A percentile compares a stretch with the other conserved stretches of the same genome.
These are phyloP conservation scores for Scolecobasidium constrictum DNA, from an alignment of 2,329 filamentous ascomycete genomes.

Conservation along the genomic window DNA sequence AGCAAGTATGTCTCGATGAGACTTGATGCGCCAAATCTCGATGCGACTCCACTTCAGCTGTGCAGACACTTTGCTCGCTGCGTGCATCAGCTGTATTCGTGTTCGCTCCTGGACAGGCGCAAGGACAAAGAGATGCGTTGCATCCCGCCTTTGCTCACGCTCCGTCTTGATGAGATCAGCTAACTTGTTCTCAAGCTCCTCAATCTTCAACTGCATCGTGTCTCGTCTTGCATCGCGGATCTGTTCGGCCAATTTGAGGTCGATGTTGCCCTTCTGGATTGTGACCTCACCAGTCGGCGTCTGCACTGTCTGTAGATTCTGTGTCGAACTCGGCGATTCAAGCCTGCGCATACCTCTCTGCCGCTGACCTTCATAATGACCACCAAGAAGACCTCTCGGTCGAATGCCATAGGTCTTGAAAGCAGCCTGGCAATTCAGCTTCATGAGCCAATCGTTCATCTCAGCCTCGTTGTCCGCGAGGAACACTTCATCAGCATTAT, in stretches of 20 bases:
- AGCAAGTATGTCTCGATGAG: constrained; percentile 77
- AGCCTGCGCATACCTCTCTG: constrained; percentile 61
- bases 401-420: constrained; percentile 86
- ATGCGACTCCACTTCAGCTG: constrained; percentile 90
- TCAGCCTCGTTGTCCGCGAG: constrained; percentile 83
- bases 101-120: constrained; percentile 88
- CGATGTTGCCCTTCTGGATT: constrained; percentile 61
- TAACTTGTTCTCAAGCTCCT: constrained; percentile 71
- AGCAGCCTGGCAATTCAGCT: constrained; percentile 91
- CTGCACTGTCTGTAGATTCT: constrained; percentile 43
- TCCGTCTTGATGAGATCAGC: constrained; percentile 63
- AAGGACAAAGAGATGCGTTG: constrained; percentile 77
- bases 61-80: constrained; percentile 73
- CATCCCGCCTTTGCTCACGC: constrained; percentile 75
- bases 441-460: constrained; percentile 92
- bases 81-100: constrained; percentile 72
- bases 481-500: constrained; percentile 79
- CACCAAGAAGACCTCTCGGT: constrained; percentile 77
- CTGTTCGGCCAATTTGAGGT: constrained; percentile 74
- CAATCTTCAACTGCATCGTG: constrained; percentile 74
- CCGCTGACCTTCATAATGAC: constrained; percentile 73
- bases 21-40: constrained; percentile 85
- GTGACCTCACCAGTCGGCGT: constrained; percentile 64
- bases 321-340: constrained; percentile 43
- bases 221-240: constrained; percentile 73